Percentiles rank a stretch among this genome's conserved stretches.
These are phyloP conservation scores for Pythium grandisporangium DNA, from an alignment of 352 stramenopile species.

Conservation along the genomic window DNA sequence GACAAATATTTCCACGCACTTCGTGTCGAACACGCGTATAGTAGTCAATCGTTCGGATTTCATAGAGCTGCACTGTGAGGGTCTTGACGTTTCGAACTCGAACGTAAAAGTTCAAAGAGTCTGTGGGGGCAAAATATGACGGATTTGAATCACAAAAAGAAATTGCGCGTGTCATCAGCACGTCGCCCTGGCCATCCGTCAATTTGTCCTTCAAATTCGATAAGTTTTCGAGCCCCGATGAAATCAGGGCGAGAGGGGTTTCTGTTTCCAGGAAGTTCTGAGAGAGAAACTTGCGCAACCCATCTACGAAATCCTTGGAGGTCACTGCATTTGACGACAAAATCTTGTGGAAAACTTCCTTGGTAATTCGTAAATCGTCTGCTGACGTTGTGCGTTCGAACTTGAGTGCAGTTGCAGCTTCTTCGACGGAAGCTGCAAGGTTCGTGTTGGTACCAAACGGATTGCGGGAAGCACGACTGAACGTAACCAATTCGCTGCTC, in stretches of 20 bases:
- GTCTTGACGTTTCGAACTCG: slow-evolving; percentile 36
- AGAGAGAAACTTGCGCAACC: slow-evolving; percentile 1
- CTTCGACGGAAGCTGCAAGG: too few relatives aligned
- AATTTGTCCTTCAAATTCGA: slow-evolving; percentile 9
- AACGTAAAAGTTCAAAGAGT: slow-evolving; percentile 26
- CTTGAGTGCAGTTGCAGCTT: too few relatives aligned
- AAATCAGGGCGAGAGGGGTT: too few relatives aligned
- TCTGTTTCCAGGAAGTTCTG: too few relatives aligned
- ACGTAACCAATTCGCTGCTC: slow-evolving; percentile 6
- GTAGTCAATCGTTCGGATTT: slow-evolving; percentile 51
- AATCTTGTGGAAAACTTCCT: slow-evolving; percentile 1
- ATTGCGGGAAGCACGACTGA: neutral
- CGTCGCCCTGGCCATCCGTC: too few relatives aligned
- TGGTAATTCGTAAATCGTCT: slow-evolving; percentile 5
- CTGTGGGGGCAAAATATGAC: slow-evolving; percentile 24
- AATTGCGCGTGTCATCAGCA: too few relatives aligned
- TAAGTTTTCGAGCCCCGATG: slow-evolving; percentile 10
- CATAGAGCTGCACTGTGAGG: slow-evolving; percentile 46
- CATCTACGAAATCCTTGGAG: too few relatives aligned
- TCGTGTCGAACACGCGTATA: slow-evolving; percentile 34
- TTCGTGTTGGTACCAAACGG: slow-evolving; percentile 1
- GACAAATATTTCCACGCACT: slow-evolving; percentile 35
- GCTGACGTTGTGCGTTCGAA: neutral
- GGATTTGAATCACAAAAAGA: slow-evolving; percentile 45
- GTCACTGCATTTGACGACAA: too few relatives aligned